Base-by-base conservation (phyloP, 495 filamentous ascomycete species). In the Choiromyces venosus region DNA sequence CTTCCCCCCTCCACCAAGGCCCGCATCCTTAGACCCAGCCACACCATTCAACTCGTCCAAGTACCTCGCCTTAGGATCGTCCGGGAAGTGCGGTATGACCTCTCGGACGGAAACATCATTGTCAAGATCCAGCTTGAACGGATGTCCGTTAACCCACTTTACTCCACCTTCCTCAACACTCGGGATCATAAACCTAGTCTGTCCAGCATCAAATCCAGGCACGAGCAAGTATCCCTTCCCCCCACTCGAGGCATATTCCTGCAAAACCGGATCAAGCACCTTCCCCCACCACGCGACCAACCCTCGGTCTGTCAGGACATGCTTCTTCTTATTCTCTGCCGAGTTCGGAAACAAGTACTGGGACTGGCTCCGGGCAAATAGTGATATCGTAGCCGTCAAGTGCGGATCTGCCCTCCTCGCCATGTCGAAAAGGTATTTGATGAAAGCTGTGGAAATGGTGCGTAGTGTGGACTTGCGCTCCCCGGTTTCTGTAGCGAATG, bases 281-380 rank as follows among this genome's bases (percentile, higher is more conserved):
- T 87, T 87, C 82, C 93, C 96, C 95, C 95, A 99, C 95, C 95
- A 99, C 75, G 90, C 91, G 42, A 98, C 91, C 44, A 99, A 82
- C 2, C 91, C 91, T 68, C 92, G 84, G 78, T 99, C 95, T 77
- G 96, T 92, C 25, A 97, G 85, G n/a, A 98, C 90, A 83, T 98
- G 96, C 78, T 99, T 99, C 38, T 87, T 87, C 21, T 81, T 72
- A 80, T 98, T 97, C 73, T 94, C 90, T 38, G 93, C 87, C 80
- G 93, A 97, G 12, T 92, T 93, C 0, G 94, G 93, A 79, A 97
- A 99, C 16, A 99, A 86, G 79, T 99, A 99, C 82, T 97, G 94
- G 71, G 91, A 89, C 81, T 98, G 95, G 1, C 94, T 88, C 72
- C 95, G 86, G 2, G 96, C 95, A 81, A 99, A 99, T 8, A 99